These are phyloP conservation scores for Dipodascopsis uninucleata DNA, from an alignment of 805 yeast genomes.

Conservation along the genomic window DNA sequence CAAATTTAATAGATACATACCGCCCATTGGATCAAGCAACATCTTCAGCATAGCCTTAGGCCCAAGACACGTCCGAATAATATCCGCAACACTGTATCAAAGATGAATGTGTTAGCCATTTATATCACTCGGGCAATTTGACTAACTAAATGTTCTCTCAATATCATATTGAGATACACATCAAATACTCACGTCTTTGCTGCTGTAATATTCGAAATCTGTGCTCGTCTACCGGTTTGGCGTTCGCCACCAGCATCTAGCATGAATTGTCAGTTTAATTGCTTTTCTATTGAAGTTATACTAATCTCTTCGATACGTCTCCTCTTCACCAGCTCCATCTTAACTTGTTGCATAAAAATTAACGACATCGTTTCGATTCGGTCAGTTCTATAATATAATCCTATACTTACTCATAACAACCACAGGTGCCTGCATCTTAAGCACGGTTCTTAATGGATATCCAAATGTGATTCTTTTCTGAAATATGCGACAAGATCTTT, in stretches of 20 bases:
- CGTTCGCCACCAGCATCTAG: slow-evolving; percentile 58
- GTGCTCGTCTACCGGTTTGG: slow-evolving; percentile 96
- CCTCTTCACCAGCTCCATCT: too few species aligned
- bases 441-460: too few species aligned
- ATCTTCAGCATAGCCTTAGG: slow-evolving; percentile 99
- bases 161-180: background rate
- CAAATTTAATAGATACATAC: slow-evolving; percentile 8
- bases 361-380: too few species aligned
- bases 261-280: too few species aligned
- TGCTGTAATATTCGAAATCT: slow-evolving; percentile 92
- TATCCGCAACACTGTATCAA: slow-evolving; percentile 68
- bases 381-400: too few species aligned
- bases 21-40: slow-evolving; percentile 87
- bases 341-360: too few species aligned
- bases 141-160: background rate
- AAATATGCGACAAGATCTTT: too few species aligned
- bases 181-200: slow-evolving; percentile 69
- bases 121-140: background rate
- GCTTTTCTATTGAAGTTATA: too few species aligned
- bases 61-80: slow-evolving; percentile 95
- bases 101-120: background rate
- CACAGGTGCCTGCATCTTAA: slow-evolving; percentile 74
- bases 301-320: too few species aligned
- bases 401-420: slow-evolving; percentile 59
- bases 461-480: too few species aligned